Base-by-base conservation (phyloP, 495 filamentous ascomycete species). In the Penicillium alfredii region DNA sequence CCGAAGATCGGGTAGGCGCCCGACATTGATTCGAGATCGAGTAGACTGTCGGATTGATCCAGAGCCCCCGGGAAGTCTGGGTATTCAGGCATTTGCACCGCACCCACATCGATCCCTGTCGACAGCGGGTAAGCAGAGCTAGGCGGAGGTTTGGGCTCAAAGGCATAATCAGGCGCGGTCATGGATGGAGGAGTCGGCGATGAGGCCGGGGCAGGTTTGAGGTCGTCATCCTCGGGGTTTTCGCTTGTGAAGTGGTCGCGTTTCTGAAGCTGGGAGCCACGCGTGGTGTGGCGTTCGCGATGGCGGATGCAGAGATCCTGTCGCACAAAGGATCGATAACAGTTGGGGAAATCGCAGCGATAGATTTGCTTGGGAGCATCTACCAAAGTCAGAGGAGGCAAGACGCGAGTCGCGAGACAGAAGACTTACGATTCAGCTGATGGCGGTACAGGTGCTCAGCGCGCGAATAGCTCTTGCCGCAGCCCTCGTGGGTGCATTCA, bases 361-460 rank as follows among this genome's bases (percentile, higher is more conserved):
- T 93, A 98, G 21, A 97, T 94, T 53, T 93, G 85, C 63, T 98
- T 97, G 6, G 90, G 89, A 17, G 76, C 67, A 53, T 86, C n/a
- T n/a, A n/a, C n/a, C n/a, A n/a, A n/a, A n/a, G n/a, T n/a, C n/a
- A n/a, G n/a, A n/a, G n/a, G n/a, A n/a, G n/a, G n/a, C n/a, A n/a
- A n/a, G n/a, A n/a, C n/a, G n/a, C n/a, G n/a, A n/a, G n/a, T n/a
- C n/a, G n/a, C n/a, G n/a, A n/a, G n/a, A n/a, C n/a, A n/a, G n/a
- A 30, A 15, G 19, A 38, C 71, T 71, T 81, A 82, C 92, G 92
- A 52, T 98, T 98, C 49, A 98, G 63, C 63, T 96, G 90, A 63
- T 98, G 92, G 14, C 92, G 79, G 61, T 95, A 95, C 59, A 98
- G 73, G 68, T 98, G 92, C 62, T 98, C 92, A 14, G 90, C 90